Percentiles rank a stretch among this genome's conserved stretches.
Conservation (phyloP, 768 basidiomycete species). For the Xerocomellus amylosporus region DNA sequence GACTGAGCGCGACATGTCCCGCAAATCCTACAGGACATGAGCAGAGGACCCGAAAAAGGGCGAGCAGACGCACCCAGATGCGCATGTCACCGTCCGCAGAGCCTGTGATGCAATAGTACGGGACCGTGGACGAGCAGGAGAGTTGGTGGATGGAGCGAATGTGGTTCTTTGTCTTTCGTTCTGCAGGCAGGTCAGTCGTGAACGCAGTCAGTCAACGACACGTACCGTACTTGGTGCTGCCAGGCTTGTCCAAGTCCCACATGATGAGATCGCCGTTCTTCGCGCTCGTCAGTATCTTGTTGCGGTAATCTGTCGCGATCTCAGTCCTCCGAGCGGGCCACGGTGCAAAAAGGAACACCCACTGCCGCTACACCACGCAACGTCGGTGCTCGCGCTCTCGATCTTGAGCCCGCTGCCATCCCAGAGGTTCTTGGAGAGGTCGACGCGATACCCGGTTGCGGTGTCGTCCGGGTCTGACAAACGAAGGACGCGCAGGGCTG, state of each 20-base stretch:
- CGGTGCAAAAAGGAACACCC: constrained; percentile 23
- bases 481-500: constrained; percentile 61
- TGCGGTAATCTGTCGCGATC: constrained; percentile 52
- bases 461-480: constrained; percentile 48
- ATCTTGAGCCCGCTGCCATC: constrained; percentile 74
- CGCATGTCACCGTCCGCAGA: constrained; percentile 80
- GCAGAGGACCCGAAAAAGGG: not conserved
- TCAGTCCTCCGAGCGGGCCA: not conserved
- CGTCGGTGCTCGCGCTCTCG: constrained; percentile 74
- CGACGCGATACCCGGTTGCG: constrained; percentile 56
- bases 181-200: constrained; percentile 37
- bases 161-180: constrained; percentile 65
- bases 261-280: constrained; percentile 79
- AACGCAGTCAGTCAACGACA: constrained; percentile 8
- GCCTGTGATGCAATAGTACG: constrained; percentile 73
- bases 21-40: constrained; percentile 53
- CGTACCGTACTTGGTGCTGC: constrained; percentile 68
- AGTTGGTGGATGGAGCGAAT: constrained; percentile 69
- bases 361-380: constrained; percentile 77
- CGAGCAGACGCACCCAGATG: constrained; percentile 58
- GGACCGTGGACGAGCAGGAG: constrained; percentile 63
- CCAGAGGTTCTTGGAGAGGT: constrained; percentile 75
- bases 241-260: constrained; percentile 74
- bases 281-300: constrained; percentile 78
- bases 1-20: constrained; percentile 64